Conservation (phyloP, 495 filamentous ascomycete species). For the Penicillium riverlandense region DNA sequence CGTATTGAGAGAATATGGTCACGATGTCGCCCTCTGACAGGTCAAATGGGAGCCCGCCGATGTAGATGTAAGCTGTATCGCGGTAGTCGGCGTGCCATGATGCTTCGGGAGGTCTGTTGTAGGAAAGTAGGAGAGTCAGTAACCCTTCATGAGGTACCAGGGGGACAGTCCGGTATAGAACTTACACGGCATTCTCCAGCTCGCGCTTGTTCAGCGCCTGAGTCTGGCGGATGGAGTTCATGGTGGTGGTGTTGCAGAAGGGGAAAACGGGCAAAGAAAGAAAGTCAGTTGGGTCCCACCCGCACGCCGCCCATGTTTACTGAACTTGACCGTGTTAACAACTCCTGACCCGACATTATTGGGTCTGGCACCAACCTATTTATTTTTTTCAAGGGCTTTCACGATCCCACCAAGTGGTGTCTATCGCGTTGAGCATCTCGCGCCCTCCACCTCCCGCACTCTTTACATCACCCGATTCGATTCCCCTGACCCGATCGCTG, state of each 20-base stretch:
- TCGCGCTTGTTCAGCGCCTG: slow-evolving; percentile 93
- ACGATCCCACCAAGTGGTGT: too few species aligned
- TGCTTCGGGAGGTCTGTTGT: slow-evolving; percentile 59
- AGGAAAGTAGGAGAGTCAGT: slow-evolving; percentile 3
- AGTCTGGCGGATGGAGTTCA: slow-evolving; percentile 91
- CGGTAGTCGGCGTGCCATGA: slow-evolving; percentile 98
- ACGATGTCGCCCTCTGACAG: slow-evolving; percentile 93
- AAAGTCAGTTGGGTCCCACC: slow-evolving; percentile 3
- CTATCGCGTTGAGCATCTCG: too few species aligned
- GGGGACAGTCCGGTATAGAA: neutral
- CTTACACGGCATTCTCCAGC: slow-evolving; percentile 75
- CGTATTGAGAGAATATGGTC: slow-evolving; percentile 95
- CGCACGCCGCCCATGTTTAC: slow-evolving; percentile 28
- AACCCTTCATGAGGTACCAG: too few species aligned
- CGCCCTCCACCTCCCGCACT: too few species aligned
- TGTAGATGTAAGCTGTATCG: slow-evolving; percentile 94
- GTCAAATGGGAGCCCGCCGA: slow-evolving; percentile 90
- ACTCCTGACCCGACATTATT: too few species aligned
- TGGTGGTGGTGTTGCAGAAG: slow-evolving; percentile 22
- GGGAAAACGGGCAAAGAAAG: neutral
- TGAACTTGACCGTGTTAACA: neutral
- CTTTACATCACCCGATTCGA: neutral
- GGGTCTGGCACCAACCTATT: too few species aligned
- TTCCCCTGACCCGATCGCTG: slow-evolving; percentile 14
- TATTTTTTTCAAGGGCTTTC: neutral